Evolutionary conservation across 345 rosid species (phyloP), one percentile per base, ranked within the genome.

Genomic region (Lepidium sativum): DNA sequence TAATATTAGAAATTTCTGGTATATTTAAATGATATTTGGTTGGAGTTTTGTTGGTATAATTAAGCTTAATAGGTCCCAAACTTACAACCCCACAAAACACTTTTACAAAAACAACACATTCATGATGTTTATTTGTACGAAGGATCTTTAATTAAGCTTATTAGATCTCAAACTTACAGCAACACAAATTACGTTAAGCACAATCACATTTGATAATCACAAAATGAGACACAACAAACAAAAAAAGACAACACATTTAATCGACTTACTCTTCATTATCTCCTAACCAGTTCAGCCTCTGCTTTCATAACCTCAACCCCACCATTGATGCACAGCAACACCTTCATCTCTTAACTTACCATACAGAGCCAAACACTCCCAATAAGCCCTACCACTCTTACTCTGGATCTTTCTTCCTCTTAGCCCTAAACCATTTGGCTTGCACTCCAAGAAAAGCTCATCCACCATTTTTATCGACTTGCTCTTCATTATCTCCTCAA

Each of bases 401-500:
- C 61, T 70, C 44, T 62, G 68, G 60, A 53, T 60, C 56, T 41
- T 72, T 54, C 65, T 64, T 52, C 45, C 78, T n/a, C 54, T 69
- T 48, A 55, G 10, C 56, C 73, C 78, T 38, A 55, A 68, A 29
- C 83, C 77, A 54, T 70, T 68, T 32, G 89, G 91, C 78, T 79
- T 87, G 78, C 91, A 87, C 42, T 86, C 97, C 89, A 89, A 74
- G 85, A 83, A 89, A 42, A 86, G 83, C 79, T 89, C 97, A 59
- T 89, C 95, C 27, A 89, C 89, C 64, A 89, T 59, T 50, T 75
- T 69, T 10, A 81, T 79, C 11, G 85, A 78, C 63, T 72, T 76
- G 67, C 77, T 84, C 69, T 66, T 85, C 84, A 85, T 69, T 81
- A 86, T 77, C 61, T 85, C 95, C 50, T 85, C 91, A 58, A 87